These are phyloP conservation scores for Parastagonospora nodorum DNA, from an alignment of 2,329 filamentous ascomycete genomes.

Conservation along the genomic window DNA sequence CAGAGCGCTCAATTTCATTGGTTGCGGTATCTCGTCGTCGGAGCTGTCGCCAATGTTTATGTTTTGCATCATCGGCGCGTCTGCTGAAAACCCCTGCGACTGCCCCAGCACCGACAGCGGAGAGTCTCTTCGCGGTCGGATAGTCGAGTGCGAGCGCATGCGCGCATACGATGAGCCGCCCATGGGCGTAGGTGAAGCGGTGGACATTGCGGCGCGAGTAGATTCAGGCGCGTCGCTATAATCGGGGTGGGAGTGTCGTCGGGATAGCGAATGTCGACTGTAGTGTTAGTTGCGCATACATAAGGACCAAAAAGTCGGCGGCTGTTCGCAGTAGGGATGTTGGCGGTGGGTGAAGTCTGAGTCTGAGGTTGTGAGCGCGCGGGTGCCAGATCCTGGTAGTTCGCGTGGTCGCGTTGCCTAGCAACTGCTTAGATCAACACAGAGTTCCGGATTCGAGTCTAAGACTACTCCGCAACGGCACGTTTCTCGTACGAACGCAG, in stretches of 20 bases:
- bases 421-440: slow-evolving; percentile 20
- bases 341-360: slow-evolving; percentile 25
- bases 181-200: slow-evolving; percentile 48
- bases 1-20: slow-evolving; percentile 91
- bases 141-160: slow-evolving; percentile 42
- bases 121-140: slow-evolving; percentile 51
- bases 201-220: slow-evolving; percentile 39
- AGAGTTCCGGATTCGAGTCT: not conserved
- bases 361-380: slow-evolving; percentile 26
- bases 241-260: slow-evolving; percentile 21
- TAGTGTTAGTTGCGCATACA: slow-evolving; percentile 47
- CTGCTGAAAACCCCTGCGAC: slow-evolving; percentile 52
- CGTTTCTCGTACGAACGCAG: not conserved
- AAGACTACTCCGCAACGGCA: not conserved
- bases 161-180: slow-evolving; percentile 44
- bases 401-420: slow-evolving; percentile 34
- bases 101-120: slow-evolving; percentile 52
- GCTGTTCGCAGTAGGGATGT: slow-evolving; percentile 44
- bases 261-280: slow-evolving; percentile 47
- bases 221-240: slow-evolving; percentile 24
- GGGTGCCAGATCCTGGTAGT: slow-evolving; percentile 19
- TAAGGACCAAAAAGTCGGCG: slow-evolving; percentile 39
- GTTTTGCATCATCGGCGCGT: slow-evolving; percentile 54
- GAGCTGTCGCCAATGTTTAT: slow-evolving; percentile 78
- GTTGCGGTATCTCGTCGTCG: slow-evolving; percentile 84